Evolutionary conservation across 2,329 filamentous ascomycete genomes (phyloP).

Genomic region (Exophiala bonariae): DNA sequence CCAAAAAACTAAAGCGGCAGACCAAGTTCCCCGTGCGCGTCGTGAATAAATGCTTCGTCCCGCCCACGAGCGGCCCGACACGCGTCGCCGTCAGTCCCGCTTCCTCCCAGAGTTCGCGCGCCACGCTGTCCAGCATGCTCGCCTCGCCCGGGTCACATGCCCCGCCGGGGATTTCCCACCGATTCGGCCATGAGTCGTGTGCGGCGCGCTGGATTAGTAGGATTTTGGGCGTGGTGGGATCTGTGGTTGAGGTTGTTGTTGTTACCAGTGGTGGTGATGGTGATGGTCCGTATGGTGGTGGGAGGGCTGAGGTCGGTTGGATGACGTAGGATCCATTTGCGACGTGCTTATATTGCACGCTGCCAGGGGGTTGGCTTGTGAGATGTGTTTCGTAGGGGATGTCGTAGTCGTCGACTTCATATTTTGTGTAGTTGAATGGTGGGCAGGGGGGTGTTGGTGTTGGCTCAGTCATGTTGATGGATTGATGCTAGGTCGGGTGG

Average conservation of each 20-base stretch:
- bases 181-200: slow-evolving; percentile 39
- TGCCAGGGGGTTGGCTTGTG: not conserved
- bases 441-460: not conserved
- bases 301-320: not conserved
- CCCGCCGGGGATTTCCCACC: slow-evolving; percentile 56
- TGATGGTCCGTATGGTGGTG: too few relatives aligned
- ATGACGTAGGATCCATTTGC: not conserved
- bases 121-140: slow-evolving; percentile 50
- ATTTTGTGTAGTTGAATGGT: not conserved
- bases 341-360: not conserved
- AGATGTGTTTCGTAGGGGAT: not conserved
- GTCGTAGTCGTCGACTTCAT: not conserved
- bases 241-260: not conserved
- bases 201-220: slow-evolving; percentile 47
- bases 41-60: slow-evolving; percentile 22
- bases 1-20: slow-evolving; percentile 40
- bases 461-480: slow-evolving; percentile 39
- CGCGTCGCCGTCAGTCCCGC: slow-evolving; percentile 47
- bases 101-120: slow-evolving; percentile 54
- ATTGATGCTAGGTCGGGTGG: slow-evolving; percentile 54
- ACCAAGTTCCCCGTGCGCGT: slow-evolving; percentile 23
- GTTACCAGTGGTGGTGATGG: too few relatives aligned
- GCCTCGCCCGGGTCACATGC: slow-evolving; percentile 47
- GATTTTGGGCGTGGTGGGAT: too few relatives aligned
- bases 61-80: slow-evolving; percentile 42